Evolutionary conservation across 345 rosid genomes (phyloP).

Genomic region (Euphorbia pulcherrima): DNA sequence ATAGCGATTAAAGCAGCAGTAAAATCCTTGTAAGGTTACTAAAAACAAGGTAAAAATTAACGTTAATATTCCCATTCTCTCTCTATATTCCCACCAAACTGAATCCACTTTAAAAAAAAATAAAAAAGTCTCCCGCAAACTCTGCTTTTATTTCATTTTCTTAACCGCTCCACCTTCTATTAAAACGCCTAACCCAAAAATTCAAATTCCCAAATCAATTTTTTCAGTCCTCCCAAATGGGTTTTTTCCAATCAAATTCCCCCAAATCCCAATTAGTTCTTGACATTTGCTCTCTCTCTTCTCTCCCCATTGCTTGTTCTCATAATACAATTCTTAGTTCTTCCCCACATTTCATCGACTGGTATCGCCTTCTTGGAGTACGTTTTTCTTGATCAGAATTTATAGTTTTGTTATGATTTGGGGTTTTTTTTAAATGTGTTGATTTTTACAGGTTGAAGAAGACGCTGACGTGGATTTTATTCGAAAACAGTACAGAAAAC

Average conservation of each 20-base stretch:
- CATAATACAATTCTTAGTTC: slow-evolving; percentile 37
- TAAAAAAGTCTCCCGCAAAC: slow-evolving; percentile 40
- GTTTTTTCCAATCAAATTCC: slow-evolving; percentile 34
- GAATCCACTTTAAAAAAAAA: slow-evolving; percentile 40
- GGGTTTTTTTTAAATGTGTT: too few species aligned
- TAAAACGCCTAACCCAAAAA: slow-evolving; percentile 14
- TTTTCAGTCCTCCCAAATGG: slow-evolving; percentile 27
- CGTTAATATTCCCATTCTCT: slow-evolving; percentile 8
- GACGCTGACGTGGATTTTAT: slow-evolving; percentile 53
- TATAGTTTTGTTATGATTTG: neutral
- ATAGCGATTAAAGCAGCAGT: neutral
- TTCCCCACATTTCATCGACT: slow-evolving; percentile 63
- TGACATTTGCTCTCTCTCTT: slow-evolving; percentile 63
- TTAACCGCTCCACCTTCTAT: slow-evolving; percentile 49
- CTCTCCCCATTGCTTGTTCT: slow-evolving; percentile 41
- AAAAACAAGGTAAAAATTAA: slow-evolving; percentile 15
- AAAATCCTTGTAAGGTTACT: neutral
- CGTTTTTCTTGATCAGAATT: slow-evolving; percentile 24
- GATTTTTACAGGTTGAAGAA: slow-evolving; percentile 55
- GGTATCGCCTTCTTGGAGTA: slow-evolving; percentile 87
- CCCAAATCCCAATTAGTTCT: slow-evolving; percentile 47
- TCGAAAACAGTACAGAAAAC: slow-evolving; percentile 60
- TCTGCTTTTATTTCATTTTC: slow-evolving; percentile 46
- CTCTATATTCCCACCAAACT: slow-evolving; percentile 47
- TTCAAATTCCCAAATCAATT: neutral